phyloP scores from a whole-genome alignment of 345 rosid genomes.

The Eucalyptus pauciflora region DNA sequence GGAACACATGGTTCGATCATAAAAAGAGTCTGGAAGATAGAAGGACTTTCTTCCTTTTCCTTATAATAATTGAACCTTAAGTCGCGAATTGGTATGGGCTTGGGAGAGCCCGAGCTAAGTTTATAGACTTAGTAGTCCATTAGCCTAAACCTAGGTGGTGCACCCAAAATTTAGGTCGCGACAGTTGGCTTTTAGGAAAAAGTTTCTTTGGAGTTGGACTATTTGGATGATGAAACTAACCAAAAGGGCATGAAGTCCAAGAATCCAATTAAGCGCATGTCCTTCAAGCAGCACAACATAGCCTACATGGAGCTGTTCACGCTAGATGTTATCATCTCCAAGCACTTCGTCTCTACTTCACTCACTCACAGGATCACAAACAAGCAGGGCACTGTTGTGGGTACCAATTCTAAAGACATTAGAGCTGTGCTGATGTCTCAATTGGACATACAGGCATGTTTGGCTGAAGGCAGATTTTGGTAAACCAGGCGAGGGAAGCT shows the following conservation, averaged over 20 bases:
- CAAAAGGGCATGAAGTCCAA: not conserved
- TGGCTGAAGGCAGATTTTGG: too few species aligned
- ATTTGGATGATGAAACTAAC: not conserved
- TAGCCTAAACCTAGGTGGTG: too few species aligned
- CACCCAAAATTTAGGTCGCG: too few species aligned
- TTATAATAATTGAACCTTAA: too few species aligned
- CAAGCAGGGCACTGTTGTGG: accelerated
- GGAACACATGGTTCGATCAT: too few species aligned
- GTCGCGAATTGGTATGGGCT: too few species aligned
- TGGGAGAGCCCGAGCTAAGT: too few species aligned
- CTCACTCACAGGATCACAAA: not conserved
- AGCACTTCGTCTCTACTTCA: not conserved
- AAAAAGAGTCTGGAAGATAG: too few species aligned
- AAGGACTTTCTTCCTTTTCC: too few species aligned
- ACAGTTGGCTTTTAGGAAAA: not conserved
- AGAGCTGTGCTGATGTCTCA: too few species aligned
- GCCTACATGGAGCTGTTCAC: not conserved
- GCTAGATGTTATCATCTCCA: not conserved
- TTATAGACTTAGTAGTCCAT: too few species aligned
- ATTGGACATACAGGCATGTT: too few species aligned
- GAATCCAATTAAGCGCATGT: not conserved
- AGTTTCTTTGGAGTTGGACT: not conserved
- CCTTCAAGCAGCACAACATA: not conserved
- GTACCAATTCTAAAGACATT: not conserved
- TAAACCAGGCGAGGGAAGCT: accelerated